These are phyloP conservation scores for Sophora flavescens DNA, from an alignment of 306 rosid genomes.

Conservation along the genomic window DNA sequence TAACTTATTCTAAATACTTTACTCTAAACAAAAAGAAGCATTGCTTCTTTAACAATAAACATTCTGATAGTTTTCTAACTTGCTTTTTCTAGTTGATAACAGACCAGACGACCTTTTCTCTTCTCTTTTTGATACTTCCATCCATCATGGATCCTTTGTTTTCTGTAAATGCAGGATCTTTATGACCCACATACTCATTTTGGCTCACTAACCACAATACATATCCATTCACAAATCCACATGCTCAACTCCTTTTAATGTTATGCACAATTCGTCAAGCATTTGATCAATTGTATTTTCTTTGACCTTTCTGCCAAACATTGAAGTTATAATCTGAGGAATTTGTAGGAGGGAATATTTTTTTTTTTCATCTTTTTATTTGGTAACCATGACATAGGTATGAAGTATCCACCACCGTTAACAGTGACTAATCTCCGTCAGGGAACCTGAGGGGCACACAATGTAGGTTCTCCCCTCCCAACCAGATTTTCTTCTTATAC, in stretches of 20 bases:
- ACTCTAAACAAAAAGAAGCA: neutral
- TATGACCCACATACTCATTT: conserved; percentile 43
- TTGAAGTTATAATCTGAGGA: neutral
- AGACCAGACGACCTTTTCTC: conserved; percentile 48
- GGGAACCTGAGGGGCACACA: no score
- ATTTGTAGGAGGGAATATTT: neutral
- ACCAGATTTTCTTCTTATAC: no score
- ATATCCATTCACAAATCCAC: conserved; percentile 41
- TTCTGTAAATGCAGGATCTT: conserved; percentile 46
- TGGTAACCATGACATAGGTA: no score
- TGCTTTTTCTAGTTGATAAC: conserved; percentile 50
- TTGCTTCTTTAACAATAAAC: conserved; percentile 37
- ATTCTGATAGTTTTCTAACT: conserved; percentile 57
- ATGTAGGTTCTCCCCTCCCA: no score
- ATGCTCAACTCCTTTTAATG: conserved; percentile 2
- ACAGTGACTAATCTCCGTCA: no score
- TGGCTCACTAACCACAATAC: conserved; percentile 44
- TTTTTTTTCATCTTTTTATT: no score
- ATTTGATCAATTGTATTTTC: neutral
- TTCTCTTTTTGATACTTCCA: conserved; percentile 47
- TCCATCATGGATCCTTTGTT: conserved; percentile 50
- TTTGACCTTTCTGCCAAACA: neutral
- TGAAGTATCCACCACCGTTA: no score
- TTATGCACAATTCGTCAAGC: conserved; percentile 18
- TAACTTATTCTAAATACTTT: no score